phyloP scores from a whole-genome alignment of 345 rosid genomes.

The Brassica carinata region DNA sequence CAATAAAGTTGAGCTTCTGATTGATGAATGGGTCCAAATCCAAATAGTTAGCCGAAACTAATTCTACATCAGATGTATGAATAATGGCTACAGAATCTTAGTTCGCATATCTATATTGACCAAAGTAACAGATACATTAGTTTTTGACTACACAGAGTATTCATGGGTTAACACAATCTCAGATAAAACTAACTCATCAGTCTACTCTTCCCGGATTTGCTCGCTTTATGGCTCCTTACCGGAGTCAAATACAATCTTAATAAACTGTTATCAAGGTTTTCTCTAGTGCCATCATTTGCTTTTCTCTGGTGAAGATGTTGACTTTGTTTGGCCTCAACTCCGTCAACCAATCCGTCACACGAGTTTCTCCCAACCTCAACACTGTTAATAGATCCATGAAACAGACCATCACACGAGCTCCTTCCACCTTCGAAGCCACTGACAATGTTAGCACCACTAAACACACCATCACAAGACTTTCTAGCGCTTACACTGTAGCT shows the following conservation, averaged over 20 bases:
- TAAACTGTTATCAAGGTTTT: slow-evolving; percentile 56
- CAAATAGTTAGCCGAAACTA: not conserved
- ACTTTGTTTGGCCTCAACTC: slow-evolving; percentile 36
- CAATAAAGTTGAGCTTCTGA: too few relatives aligned
- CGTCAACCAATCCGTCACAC: slow-evolving; percentile 18
- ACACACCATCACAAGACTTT: slow-evolving; percentile 50
- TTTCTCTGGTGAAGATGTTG: slow-evolving; percentile 24
- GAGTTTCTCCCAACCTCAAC: slow-evolving; percentile 38
- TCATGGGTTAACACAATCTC: slow-evolving; percentile 10
- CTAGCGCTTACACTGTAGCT: slow-evolving; percentile 65
- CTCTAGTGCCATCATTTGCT: slow-evolving; percentile 40
- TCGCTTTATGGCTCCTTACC: slow-evolving; percentile 53
- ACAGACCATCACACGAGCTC: slow-evolving; percentile 45
- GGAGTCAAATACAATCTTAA: slow-evolving; percentile 71
- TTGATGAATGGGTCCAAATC: not conserved
- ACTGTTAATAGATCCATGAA: slow-evolving; percentile 38
- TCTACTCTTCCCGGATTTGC: slow-evolving; percentile 63
- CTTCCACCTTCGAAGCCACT: slow-evolving; percentile 42
- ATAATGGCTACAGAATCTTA: not conserved
- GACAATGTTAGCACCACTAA: slow-evolving; percentile 7
- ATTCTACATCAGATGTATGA: not conserved
- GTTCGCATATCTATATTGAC: slow-evolving; percentile 12
- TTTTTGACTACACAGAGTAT: slow-evolving; percentile 29
- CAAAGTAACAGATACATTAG: slow-evolving; percentile 19
- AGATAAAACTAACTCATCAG: slow-evolving; percentile 43